Percentiles rank a stretch among this genome's conserved stretches.
Evolutionary conservation across 2,329 filamentous ascomycete genomes (phyloP).

Genomic region (Colletotrichum truncatum): DNA sequence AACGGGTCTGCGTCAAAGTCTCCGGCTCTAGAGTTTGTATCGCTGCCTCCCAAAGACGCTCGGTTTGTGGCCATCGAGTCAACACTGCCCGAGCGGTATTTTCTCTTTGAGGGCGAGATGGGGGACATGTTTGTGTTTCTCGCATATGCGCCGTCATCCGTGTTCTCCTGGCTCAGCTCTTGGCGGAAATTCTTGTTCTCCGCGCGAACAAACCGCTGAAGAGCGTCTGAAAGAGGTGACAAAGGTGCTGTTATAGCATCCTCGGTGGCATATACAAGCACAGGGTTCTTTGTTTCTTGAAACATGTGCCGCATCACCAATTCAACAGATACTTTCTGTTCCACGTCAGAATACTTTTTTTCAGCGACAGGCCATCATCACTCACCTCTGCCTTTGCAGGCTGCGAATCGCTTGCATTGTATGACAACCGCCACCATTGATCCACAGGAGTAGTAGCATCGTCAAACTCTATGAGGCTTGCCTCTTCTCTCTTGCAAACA

Average conservation of each 20-base stretch:
- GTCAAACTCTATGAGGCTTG: constrained; percentile 52
- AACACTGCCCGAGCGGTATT: constrained; percentile 54
- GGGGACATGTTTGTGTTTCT: constrained; percentile 24
- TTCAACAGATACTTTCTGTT: constrained; percentile 57
- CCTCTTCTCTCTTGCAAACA: constrained; percentile 55
- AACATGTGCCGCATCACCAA: constrained; percentile 56
- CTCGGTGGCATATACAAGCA: constrained; percentile 65
- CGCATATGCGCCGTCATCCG: constrained; percentile 27
- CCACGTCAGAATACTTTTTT: constrained; percentile 27
- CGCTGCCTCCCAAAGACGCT: constrained; percentile 49
- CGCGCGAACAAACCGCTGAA: constrained; percentile 57
- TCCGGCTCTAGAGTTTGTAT: constrained; percentile 25
- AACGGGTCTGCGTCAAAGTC: constrained; percentile 36
- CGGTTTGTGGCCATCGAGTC: constrained; percentile 58
- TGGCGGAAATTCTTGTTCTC: constrained; percentile 63
- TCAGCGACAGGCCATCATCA: background rate
- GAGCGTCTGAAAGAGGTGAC: constrained; percentile 46
- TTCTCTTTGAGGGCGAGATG: constrained; percentile 53
- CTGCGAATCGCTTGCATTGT: constrained; percentile 45
- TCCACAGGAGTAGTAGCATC: constrained; percentile 45
- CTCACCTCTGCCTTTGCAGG: constrained; percentile 61
- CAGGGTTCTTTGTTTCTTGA: constrained; percentile 55
- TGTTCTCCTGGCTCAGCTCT: constrained; percentile 54
- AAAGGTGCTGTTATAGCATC: constrained; percentile 48
- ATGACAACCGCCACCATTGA: constrained; percentile 67